Evolutionary conservation across 2,329 filamentous ascomycete genomes (phyloP).

Genomic region (Colletotrichum incanum): DNA sequence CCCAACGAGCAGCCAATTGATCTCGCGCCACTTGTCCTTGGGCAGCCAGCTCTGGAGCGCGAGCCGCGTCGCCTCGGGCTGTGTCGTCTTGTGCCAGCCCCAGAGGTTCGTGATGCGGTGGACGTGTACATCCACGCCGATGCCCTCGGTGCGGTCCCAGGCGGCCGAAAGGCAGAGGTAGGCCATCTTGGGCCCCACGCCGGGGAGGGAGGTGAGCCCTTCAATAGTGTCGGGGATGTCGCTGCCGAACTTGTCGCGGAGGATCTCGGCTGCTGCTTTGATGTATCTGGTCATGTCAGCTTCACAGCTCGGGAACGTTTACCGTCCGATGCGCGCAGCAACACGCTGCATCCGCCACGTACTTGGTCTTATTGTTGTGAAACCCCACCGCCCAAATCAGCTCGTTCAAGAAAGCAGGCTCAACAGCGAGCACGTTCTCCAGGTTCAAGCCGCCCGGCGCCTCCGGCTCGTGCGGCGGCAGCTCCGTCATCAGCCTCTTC

Average conservation of each 20-base stretch:
- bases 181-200: slow-evolving; percentile 96
- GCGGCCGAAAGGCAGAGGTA: slow-evolving; percentile 87
- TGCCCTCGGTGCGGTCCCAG: slow-evolving; percentile 78
- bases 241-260: slow-evolving; percentile 77
- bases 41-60: slow-evolving; percentile 88
- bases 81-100: slow-evolving; percentile 89
- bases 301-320: too few relatives aligned
- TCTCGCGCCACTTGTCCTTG: slow-evolving; percentile 88
- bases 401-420: slow-evolving; percentile 76
- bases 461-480: slow-evolving; percentile 67
- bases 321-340: not conserved
- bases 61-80: slow-evolving; percentile 84
- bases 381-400: slow-evolving; percentile 91
- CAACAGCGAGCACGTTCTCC: slow-evolving; percentile 82
- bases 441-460: slow-evolving; percentile 75
- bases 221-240: slow-evolving; percentile 87
- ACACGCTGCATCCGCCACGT: slow-evolving; percentile 57
- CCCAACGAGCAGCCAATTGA: slow-evolving; percentile 91
- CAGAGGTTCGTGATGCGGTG: slow-evolving; percentile 95
- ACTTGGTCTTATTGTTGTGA: slow-evolving; percentile 92
- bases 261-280: slow-evolving; percentile 80
- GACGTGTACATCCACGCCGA: slow-evolving; percentile 95
- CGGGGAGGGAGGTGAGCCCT: slow-evolving; percentile 83
- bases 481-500: slow-evolving; percentile 81
- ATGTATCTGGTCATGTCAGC: slow-evolving; percentile 65